Evolutionary conservation across 768 basidiomycete genomes (phyloP), one percentile per base, ranked within the genome.

Genomic region (Pilatotrama ljubarskyi): DNA sequence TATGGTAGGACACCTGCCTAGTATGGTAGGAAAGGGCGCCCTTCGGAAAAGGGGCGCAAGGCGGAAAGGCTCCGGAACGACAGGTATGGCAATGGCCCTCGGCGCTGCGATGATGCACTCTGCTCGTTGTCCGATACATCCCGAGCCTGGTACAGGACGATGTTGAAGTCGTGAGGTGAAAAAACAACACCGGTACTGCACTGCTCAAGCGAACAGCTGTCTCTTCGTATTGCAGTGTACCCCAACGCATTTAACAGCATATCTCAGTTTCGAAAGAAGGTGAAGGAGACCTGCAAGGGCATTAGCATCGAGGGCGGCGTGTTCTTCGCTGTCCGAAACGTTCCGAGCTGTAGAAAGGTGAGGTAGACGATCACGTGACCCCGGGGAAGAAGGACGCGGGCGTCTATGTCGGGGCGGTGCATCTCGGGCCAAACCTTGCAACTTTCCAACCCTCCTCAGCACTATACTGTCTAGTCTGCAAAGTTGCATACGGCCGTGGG

Each of bases 51-150:
- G 20, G 57, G 36, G 35, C 57, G 50, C 50, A 46, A 38, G 36
- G 51, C 58, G 58, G 58, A 59, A 59, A 5, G 37, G 7, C n/a
- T 29, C 14, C 59, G 59, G 59, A 60, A 60, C 38, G 22, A 18
- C 38, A 36, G 43, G 43, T 18, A 24, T 26, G 18, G 47, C 10
- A 10, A 13, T 17, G 29, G 38, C 18, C 41, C 22, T 13, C 37
- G 17, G 35, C 11, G 18, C 46, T 13, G 17, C 18, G 37, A 9
- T 17, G 49, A 17, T 1, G 20, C 10, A 29, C 32, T 22, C 2
- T 41, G 58, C 22, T 20, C 18, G 52, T 18, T n/a, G 53, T 51
- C 59, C 59, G 59, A 50, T 22, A 38, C 47, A 53, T 61, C 35
- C 59, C 59, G 59, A 35, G 11, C 14, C 22, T 5, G 3, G 29